phyloP scores from a whole-genome alignment of 2,329 filamentous ascomycete species.

The Ophiostoma ips region DNA sequence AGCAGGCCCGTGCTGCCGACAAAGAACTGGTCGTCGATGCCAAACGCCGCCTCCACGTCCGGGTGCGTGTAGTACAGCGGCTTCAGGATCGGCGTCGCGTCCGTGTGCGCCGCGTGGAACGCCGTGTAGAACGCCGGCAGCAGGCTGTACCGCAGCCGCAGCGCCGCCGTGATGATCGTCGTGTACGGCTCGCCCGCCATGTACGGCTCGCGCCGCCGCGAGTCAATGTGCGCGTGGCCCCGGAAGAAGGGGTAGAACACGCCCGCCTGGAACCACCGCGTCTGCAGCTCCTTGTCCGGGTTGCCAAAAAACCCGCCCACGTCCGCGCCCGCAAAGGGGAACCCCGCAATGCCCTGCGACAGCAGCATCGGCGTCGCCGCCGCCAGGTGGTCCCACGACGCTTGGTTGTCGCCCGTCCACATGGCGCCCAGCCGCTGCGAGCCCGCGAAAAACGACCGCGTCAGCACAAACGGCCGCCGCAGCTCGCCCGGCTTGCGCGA shows the following conservation, averaged over 20 bases:
- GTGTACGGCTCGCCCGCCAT: slow-evolving; percentile 73
- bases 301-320: slow-evolving; percentile 98
- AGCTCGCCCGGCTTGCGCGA: slow-evolving; percentile 76
- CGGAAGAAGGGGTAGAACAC: slow-evolving; percentile 98
- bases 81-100: slow-evolving; percentile 75
- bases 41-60: slow-evolving; percentile 71
- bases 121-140: slow-evolving; percentile 94
- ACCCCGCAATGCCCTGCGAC: slow-evolving; percentile 83
- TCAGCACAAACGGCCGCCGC: slow-evolving; percentile 81
- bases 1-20: slow-evolving; percentile 77
- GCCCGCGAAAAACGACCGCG: slow-evolving; percentile 81
- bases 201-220: slow-evolving; percentile 87
- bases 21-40: slow-evolving; percentile 86
- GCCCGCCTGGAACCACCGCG: slow-evolving; percentile 92
- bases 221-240: slow-evolving; percentile 91
- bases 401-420: slow-evolving; percentile 98
- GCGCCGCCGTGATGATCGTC: slow-evolving; percentile 70
- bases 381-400: slow-evolving; percentile 81
- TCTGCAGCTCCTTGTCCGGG: slow-evolving; percentile 78
- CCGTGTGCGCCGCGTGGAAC: slow-evolving; percentile 74
- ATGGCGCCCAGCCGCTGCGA: slow-evolving; percentile 84
- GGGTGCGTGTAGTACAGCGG: slow-evolving; percentile 93
- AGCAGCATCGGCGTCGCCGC: slow-evolving; percentile 86
- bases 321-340: slow-evolving; percentile 87
- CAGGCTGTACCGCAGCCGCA: slow-evolving; percentile 78